phyloP scores from a whole-genome alignment of 441 rosid genomes.

The Gossypium davidsonii region DNA sequence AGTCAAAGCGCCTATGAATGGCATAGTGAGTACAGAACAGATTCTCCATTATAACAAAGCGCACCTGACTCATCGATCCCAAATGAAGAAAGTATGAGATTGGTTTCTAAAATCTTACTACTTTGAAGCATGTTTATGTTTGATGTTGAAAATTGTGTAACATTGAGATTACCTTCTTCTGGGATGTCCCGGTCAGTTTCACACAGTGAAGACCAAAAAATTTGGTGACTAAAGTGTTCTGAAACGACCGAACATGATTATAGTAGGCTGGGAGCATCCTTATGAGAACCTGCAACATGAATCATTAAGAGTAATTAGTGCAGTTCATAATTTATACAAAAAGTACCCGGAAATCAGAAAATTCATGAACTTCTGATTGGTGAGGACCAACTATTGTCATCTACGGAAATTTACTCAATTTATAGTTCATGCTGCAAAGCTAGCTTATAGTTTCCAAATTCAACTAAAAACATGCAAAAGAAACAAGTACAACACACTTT shows the following conservation, averaged over 20 bases:
- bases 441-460: not conserved
- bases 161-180: constrained; percentile 61
- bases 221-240: constrained; percentile 81
- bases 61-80: constrained; percentile 46
- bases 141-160: constrained; percentile 3
- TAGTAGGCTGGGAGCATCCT: constrained; percentile 97
- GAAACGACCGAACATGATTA: constrained; percentile 77
- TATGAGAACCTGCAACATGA: constrained; percentile 58
- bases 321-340: not conserved
- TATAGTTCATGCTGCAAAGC: not conserved
- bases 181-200: constrained; percentile 69
- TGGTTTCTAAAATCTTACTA: constrained; percentile 11
- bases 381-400: not conserved
- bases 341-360: not conserved
- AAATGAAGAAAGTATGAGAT: constrained; percentile 20
- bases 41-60: constrained; percentile 96
- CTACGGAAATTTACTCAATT: not conserved
- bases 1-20: constrained; percentile 85
- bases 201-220: constrained; percentile 92
- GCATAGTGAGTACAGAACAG: constrained; percentile 71
- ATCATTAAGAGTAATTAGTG: not conserved
- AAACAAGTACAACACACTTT: constrained; percentile 40
- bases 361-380: not conserved
- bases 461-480: not conserved
- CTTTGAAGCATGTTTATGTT: not conserved